Percentiles rank a stretch among this genome's conserved stretches.
Conservation (phyloP, 768 basidiomycete species). For the Russula olivacea region DNA sequence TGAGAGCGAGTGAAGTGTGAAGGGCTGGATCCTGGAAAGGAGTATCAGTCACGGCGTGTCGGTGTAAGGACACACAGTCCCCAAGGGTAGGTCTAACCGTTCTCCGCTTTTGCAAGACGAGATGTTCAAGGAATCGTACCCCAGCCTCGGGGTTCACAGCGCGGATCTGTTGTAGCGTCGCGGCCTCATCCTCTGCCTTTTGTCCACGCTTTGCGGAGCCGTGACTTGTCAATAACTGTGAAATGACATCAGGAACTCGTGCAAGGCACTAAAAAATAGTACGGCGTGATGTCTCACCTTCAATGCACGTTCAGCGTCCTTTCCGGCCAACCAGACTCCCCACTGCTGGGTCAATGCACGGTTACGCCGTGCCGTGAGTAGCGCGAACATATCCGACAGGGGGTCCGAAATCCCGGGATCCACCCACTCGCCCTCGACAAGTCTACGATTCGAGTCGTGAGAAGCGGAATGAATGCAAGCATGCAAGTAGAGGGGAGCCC, state of each 20-base stretch:
- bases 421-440: constrained; percentile 59
- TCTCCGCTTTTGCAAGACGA: constrained; percentile 65
- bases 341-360: constrained; percentile 61
- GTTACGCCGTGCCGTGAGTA: constrained; percentile 55
- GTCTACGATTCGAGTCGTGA: constrained; percentile 33
- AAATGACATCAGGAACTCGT: neutral
- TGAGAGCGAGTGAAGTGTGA: constrained; percentile 49
- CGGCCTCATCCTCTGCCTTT: constrained; percentile 55
- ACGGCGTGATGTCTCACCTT: constrained; percentile 41
- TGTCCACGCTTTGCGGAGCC: constrained; percentile 51
- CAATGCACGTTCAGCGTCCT: constrained; percentile 63
- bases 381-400: constrained; percentile 48
- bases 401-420: constrained; percentile 64
- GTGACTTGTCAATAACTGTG: constrained; percentile 55
- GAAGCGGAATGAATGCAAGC: neutral
- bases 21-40: constrained; percentile 48
- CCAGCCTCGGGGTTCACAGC: constrained; percentile 56
- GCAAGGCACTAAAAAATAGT: neutral
- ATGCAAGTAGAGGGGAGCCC: neutral
- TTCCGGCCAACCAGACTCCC: constrained; percentile 73
- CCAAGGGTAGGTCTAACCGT: constrained; percentile 40
- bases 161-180: constrained; percentile 50
- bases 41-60: neutral
- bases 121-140: constrained; percentile 69
- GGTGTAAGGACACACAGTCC: neutral